phyloP scores from a whole-genome alignment of 2,329 filamentous ascomycete genomes.

The Exophiala viscosa region DNA sequence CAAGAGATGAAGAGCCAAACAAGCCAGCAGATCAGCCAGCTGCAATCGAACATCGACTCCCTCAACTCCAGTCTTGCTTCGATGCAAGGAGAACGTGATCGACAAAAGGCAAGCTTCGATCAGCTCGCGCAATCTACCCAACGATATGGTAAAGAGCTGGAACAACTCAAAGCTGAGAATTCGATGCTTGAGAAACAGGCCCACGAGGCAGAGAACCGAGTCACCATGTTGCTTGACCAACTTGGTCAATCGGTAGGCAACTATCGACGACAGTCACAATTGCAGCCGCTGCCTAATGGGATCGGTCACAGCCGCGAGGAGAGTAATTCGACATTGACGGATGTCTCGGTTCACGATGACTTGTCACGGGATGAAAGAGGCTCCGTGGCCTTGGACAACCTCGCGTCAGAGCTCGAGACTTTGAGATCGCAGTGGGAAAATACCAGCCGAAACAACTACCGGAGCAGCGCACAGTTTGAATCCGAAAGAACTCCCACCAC shows the following conservation, averaged over 20 bases:
- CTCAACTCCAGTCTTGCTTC: slow-evolving; percentile 67
- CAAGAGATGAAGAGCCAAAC: slow-evolving; percentile 67
- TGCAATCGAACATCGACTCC: slow-evolving; percentile 67
- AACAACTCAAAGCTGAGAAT: slow-evolving; percentile 81
- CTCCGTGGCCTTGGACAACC: slow-evolving; percentile 75
- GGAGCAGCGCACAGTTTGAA: slow-evolving; percentile 83
- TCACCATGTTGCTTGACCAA: slow-evolving; percentile 87
- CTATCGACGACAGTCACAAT: slow-evolving; percentile 72
- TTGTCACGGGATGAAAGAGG: slow-evolving; percentile 53
- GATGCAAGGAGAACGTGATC: slow-evolving; percentile 65
- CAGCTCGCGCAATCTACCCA: slow-evolving; percentile 56
- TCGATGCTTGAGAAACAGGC: slow-evolving; percentile 75
- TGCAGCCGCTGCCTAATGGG: slow-evolving; percentile 31
- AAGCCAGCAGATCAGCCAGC: slow-evolving; percentile 58
- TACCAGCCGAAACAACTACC: slow-evolving; percentile 91
- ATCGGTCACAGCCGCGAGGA: slow-evolving; percentile 23
- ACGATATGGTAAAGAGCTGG: slow-evolving; percentile 64
- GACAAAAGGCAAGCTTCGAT: slow-evolving; percentile 55
- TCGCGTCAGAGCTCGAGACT: slow-evolving; percentile 88
- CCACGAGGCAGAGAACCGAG: slow-evolving; percentile 85
- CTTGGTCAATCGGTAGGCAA: slow-evolving; percentile 91
- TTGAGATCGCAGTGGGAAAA: slow-evolving; percentile 91
- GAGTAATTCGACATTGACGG: slow-evolving; percentile 40
- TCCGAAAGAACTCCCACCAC: slow-evolving; percentile 62
- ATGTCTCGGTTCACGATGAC: slow-evolving; percentile 36